A percentile compares a stretch with the other conserved stretches of the same genome.
Conservation (phyloP, 176 grass and related monocot species). For the Triticum dicoccoides region DNA sequence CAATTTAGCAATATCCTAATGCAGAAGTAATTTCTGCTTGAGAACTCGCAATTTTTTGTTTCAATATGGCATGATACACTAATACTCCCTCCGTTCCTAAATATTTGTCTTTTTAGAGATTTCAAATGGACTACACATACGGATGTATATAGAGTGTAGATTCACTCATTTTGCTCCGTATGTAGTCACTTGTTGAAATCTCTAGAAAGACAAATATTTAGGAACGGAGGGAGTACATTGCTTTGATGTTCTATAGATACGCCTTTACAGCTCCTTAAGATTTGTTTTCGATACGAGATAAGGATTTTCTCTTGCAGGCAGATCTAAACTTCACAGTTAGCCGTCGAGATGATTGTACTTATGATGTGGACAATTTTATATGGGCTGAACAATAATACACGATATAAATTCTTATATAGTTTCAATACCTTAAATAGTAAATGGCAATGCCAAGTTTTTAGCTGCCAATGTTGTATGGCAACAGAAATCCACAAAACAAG, state of each 20-base stretch:
- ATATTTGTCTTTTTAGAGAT: too few species aligned
- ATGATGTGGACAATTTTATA: background rate
- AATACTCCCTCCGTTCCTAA: background rate
- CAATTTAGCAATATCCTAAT: background rate
- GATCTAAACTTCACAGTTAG: background rate
- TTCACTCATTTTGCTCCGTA: too few species aligned
- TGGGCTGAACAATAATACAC: background rate
- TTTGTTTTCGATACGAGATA: background rate
- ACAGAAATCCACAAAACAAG: background rate
- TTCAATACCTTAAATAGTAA: background rate
- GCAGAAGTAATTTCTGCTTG: background rate
- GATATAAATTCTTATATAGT: background rate
- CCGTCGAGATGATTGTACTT: background rate
- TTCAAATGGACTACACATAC: too few species aligned
- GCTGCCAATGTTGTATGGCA: background rate
- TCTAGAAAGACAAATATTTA: too few species aligned
- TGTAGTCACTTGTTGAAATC: too few species aligned
- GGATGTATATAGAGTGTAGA: too few species aligned
- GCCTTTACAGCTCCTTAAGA: background rate
- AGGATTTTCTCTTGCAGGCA: conserved; percentile 1
- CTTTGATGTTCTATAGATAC: background rate
- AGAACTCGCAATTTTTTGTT: background rate
- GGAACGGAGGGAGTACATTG: background rate
- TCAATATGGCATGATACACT: background rate
- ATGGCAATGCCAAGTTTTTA: background rate